Evolutionary conservation across 2,329 filamentous ascomycete genomes (phyloP).

Genomic region (Pseudogymnoascus sp.): DNA sequence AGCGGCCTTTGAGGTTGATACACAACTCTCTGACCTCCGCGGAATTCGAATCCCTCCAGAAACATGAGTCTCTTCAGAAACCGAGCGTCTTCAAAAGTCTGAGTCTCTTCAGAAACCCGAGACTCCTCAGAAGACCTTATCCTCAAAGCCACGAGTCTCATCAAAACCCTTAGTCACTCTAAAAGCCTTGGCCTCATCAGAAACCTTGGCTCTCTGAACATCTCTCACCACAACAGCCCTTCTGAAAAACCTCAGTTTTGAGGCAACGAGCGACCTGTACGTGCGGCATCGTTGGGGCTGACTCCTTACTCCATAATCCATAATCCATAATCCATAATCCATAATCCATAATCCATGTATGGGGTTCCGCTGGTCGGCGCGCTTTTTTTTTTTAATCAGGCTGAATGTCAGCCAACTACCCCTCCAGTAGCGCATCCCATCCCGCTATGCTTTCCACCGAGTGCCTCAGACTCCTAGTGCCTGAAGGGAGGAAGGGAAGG

Average conservation of each 20-base stretch:
- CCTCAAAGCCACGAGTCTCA: background rate
- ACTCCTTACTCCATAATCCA: background rate
- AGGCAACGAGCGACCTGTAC: background rate
- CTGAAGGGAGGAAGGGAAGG: background rate
- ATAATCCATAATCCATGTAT: background rate
- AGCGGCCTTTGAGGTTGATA: background rate
- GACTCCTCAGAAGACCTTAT: background rate
- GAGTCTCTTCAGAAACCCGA: background rate
- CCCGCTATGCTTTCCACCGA: slow-evolving; percentile 1
- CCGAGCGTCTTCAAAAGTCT: background rate
- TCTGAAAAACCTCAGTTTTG: background rate
- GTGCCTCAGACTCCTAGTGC: background rate
- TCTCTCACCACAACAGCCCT: background rate
- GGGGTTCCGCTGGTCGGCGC: background rate
- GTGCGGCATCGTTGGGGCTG: background rate
- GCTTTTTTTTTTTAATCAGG: background rate
- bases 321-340: background rate
- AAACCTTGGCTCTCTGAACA: background rate
- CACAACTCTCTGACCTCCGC: background rate
- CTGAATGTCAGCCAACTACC: background rate
- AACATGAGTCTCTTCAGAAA: background rate
- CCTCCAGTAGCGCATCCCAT: background rate
- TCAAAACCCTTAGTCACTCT: background rate
- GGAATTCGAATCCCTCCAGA: background rate
- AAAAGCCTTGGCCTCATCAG: background rate